Conservation (phyloP, 2,329 filamentous ascomycete species). For the Talaromyces pinophilus region DNA sequence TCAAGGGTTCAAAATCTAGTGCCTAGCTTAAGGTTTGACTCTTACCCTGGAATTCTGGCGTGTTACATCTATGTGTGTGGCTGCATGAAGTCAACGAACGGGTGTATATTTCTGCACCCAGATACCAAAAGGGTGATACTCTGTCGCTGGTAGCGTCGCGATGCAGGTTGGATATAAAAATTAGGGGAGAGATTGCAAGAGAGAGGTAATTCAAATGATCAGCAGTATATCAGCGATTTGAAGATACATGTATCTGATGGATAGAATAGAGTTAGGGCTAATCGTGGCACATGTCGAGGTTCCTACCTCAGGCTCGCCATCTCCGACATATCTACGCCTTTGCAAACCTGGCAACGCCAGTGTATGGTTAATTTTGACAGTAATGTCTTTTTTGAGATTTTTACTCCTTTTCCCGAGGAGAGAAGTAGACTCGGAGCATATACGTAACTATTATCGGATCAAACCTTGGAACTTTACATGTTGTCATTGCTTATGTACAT, state of each 20-base stretch:
- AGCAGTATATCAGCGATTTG: neutral
- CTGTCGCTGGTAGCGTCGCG: too few species aligned
- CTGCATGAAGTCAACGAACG: too few species aligned
- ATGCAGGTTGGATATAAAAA: too few species aligned
- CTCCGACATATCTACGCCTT: neutral
- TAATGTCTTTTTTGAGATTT: neutral
- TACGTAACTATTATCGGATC: neutral
- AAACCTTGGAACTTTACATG: neutral
- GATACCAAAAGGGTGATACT: too few species aligned
- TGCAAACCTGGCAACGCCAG: neutral
- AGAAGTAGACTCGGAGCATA: neutral
- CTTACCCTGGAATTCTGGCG: too few species aligned
- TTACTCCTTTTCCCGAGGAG: neutral
- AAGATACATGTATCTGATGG: neutral
- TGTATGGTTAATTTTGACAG: neutral
- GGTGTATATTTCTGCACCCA: too few species aligned
- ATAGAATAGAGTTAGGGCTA: neutral
- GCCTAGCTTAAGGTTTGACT: too few species aligned
- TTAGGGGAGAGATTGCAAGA: too few species aligned
- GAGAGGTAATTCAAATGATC: too few species aligned
- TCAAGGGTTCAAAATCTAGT: neutral
- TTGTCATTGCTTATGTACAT: too few species aligned
- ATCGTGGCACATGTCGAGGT: neutral
- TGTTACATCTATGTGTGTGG: too few species aligned
- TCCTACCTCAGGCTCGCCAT: neutral